Percentiles rank a stretch among this genome's conserved stretches.
Conservation (phyloP, 495 filamentous ascomycete genomes). For the Xylaria venustula region DNA sequence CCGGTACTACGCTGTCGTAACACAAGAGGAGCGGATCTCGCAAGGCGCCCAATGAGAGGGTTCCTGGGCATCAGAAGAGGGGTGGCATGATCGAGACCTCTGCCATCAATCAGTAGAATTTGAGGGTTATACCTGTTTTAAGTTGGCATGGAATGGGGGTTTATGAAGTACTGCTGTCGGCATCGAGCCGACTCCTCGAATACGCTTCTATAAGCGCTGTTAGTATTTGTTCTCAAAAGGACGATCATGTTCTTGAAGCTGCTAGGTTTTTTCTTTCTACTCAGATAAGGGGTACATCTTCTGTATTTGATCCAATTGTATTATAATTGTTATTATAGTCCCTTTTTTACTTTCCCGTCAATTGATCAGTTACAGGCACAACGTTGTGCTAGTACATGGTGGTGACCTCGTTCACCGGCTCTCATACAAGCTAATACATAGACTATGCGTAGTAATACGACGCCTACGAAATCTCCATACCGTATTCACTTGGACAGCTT, state of each 20-base stretch:
- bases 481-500: too few species aligned
- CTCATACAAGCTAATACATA: background rate
- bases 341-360: background rate
- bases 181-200: background rate
- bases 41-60: slow-evolving; percentile 13
- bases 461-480: too few species aligned
- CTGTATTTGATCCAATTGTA: too few species aligned
- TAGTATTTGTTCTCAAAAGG: too few species aligned
- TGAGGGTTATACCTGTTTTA: too few species aligned
- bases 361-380: too few species aligned
- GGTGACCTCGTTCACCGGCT: background rate
- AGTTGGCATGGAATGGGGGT: background rate
- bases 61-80: background rate
- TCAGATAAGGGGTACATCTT: too few species aligned
- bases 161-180: background rate
- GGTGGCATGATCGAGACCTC: slow-evolving; percentile 2
- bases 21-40: slow-evolving; percentile 9
- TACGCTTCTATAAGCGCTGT: too few species aligned
- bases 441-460: too few species aligned
- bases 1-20: slow-evolving; percentile 12
- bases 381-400: background rate
- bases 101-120: background rate
- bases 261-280: too few species aligned
- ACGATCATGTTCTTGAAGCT: too few species aligned
- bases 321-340: background rate